Conservation (phyloP, 1,284 basidiomycete species). For the Pseudozyma hubeiensis region DNA sequence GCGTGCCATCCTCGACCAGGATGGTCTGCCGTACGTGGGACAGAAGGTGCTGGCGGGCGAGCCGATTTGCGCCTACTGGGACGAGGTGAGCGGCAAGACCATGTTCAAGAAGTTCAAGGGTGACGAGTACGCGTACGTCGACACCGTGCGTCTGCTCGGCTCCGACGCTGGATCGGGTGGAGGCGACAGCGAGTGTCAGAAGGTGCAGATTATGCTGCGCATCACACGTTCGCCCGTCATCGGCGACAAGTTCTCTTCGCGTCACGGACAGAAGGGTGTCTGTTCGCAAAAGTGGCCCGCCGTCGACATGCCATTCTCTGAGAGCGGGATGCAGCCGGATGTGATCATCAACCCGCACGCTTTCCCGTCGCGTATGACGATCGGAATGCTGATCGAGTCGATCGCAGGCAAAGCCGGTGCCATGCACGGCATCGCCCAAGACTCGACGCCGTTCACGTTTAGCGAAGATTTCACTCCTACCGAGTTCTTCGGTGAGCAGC, state of each 20-base stretch:
- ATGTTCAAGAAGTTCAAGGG: slow-evolving; percentile 95
- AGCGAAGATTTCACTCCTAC: slow-evolving; percentile 94
- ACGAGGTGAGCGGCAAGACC: slow-evolving; percentile 86
- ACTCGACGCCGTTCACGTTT: slow-evolving; percentile 85
- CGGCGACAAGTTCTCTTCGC: slow-evolving; percentile 98
- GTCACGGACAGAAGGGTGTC: slow-evolving; percentile 99
- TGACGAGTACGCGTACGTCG: slow-evolving; percentile 89
- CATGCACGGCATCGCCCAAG: slow-evolving; percentile 97
- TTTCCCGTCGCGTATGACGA: slow-evolving; percentile 99
- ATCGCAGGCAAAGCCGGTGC: slow-evolving; percentile 98
- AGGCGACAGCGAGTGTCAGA: slow-evolving; percentile 88
- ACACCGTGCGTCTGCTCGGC: slow-evolving; percentile 90
- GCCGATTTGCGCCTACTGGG: slow-evolving; percentile 80
- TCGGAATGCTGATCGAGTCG: slow-evolving; percentile 99
- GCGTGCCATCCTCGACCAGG: slow-evolving; percentile 78
- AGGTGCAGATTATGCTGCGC: slow-evolving; percentile 91
- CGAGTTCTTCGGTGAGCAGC: slow-evolving; percentile 96
- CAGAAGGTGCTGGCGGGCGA: slow-evolving; percentile 79
- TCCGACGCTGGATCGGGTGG: slow-evolving; percentile 74
- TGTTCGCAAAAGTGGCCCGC: slow-evolving; percentile 99
- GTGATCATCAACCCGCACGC: slow-evolving; percentile 99
- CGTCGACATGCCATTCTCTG: slow-evolving; percentile 98
- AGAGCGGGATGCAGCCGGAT: slow-evolving; percentile 98
- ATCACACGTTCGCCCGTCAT: slow-evolving; percentile 96
- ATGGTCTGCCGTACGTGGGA: slow-evolving; percentile 88